These are phyloP conservation scores for Huntiella savannae DNA, from an alignment of 2,329 filamentous ascomycete species.

Conservation along the genomic window DNA sequence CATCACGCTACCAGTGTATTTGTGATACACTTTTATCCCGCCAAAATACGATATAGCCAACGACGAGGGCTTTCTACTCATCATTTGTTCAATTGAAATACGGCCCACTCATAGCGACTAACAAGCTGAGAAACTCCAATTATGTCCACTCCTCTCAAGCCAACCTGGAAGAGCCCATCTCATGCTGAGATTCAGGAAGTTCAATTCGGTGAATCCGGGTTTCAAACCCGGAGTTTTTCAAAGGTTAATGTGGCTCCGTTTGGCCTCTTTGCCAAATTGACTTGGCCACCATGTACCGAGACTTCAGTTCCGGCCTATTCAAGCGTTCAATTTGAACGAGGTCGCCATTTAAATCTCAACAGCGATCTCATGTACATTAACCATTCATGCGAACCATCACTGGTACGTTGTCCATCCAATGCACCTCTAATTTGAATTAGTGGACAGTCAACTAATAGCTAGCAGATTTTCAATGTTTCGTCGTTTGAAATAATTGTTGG, in stretches of 20 bases:
- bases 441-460: background rate
- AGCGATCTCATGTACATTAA: slow-evolving; percentile 50
- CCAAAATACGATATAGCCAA: too few species aligned
- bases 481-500: slow-evolving; percentile 38
- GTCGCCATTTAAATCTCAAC: slow-evolving; percentile 42
- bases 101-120: too few species aligned
- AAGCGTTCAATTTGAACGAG: slow-evolving; percentile 39
- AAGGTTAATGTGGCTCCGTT: slow-evolving; percentile 37
- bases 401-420: slow-evolving; percentile 26
- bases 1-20: too few species aligned
- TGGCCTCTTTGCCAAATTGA: slow-evolving; percentile 45
- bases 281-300: slow-evolving; percentile 42
- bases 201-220: slow-evolving; percentile 31
- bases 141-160: slow-evolving; percentile 35
- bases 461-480: slow-evolving; percentile 41
- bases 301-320: slow-evolving; percentile 39
- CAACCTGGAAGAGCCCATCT: slow-evolving; percentile 41
- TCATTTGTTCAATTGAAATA: too few species aligned
- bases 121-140: background rate
- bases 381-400: slow-evolving; percentile 46
- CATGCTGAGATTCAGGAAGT: slow-evolving; percentile 40
- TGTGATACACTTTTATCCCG: too few species aligned
- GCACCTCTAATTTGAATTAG: background rate
- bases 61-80: too few species aligned
- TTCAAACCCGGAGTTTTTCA: slow-evolving; percentile 41